phyloP scores from a whole-genome alignment of 768 basidiomycete genomes.

The Russula abietina region DNA sequence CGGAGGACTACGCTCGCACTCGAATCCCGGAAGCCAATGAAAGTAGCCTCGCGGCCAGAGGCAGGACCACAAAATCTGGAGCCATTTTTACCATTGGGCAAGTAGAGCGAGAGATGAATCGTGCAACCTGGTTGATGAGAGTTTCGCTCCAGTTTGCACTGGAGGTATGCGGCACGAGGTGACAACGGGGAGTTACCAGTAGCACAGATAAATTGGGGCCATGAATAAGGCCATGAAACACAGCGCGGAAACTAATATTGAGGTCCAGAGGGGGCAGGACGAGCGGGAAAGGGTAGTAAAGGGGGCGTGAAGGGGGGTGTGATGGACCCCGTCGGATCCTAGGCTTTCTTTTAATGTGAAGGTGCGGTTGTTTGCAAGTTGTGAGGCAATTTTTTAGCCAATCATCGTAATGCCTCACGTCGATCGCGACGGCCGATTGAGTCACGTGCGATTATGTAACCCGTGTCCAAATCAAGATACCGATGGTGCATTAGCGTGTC shows the following conservation, averaged over 20 bases:
- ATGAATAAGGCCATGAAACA: neutral
- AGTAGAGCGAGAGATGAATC: neutral
- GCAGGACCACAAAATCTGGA: neutral
- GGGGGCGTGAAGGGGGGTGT: neutral
- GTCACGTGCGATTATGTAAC: slow-evolving; percentile 8
- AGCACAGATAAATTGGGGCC: neutral
- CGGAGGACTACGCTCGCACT: too few species aligned
- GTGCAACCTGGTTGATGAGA: slow-evolving; percentile 33
- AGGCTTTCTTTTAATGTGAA: too few species aligned
- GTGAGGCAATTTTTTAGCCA: slow-evolving; percentile 23
- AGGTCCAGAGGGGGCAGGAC: neutral
- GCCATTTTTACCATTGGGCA: neutral
- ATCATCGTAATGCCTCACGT: slow-evolving; percentile 15
- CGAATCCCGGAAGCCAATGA: too few species aligned
- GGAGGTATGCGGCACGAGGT: neutral
- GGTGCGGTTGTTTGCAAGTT: too few species aligned
- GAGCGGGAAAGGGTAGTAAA: neutral
- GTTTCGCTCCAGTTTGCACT: slow-evolving; percentile 29
- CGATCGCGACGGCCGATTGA: too few species aligned
- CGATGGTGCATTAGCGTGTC: too few species aligned
- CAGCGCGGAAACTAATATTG: neutral
- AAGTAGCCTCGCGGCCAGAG: neutral
- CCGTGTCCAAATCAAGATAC: too few species aligned
- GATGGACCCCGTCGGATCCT: too few species aligned
- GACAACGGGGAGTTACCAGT: neutral